Base-by-base conservation (phyloP, 1,284 basidiomycete species). In the Pseudozyma sp. region DNA sequence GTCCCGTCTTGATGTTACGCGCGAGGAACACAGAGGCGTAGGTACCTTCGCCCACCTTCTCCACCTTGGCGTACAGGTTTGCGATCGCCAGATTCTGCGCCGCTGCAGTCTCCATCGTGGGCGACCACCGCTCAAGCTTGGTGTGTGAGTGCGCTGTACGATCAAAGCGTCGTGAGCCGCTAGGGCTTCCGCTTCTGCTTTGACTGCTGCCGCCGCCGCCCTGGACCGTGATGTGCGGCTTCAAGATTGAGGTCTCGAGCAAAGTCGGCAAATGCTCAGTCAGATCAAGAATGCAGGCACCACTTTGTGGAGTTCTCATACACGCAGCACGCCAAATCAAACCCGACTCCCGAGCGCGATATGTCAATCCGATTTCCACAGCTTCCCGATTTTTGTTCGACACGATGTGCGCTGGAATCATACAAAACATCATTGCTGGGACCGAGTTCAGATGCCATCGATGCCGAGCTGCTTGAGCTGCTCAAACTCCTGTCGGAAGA, bases 21-120 rank as follows among this genome's bases (percentile, higher is more conserved):
- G 75, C 77, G 10, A 79, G 50, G 57, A 79, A 99, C 2, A 99
- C 97, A 58, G 97, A 94, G 61, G 96, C 96, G 85, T 97, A 99
- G 16, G 94, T 92, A 86, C 96, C 97, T 86, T 99, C 96, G 82
- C 96, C 96, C 33, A 74, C 74, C 67, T 81, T 74, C 42, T 77
- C 68, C 33, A 71, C 60, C 54, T 76, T 79, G 44, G 70, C 64
- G 46, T 75, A 77, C 19, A 75, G 59, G 56, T 72, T 67, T 45
- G 74, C 76, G 29, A 80, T 67, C 50, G 68, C 59, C 31, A 75
- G 52, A 19, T 80, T 80, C 35, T 71, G 74, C 19, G 71, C 72
- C 31, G 73, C 74, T 7, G 67, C 73, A 10, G 75, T 67, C n/a
- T 76, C 76, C 78, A 80, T 80, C 16, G 1, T 66, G 34, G 45